phyloP scores from a whole-genome alignment of 2,329 filamentous ascomycete genomes.

The Colletotrichum endophyticum region DNA sequence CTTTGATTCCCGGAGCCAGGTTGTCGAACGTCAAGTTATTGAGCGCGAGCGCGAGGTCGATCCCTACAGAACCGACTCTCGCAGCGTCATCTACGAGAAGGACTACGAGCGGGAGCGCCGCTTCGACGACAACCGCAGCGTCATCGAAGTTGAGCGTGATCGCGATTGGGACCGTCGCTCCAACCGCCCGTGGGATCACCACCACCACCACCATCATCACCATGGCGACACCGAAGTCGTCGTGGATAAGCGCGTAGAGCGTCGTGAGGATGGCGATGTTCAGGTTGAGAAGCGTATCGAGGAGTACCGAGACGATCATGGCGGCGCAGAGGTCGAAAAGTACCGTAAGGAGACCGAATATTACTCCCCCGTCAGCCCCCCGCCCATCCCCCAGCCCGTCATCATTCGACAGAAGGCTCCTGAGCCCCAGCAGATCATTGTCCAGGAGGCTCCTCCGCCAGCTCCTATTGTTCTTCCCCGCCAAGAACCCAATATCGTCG shows the following conservation, averaged over 20 bases:
- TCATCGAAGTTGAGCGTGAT: constrained; percentile 44
- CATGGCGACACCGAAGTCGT: constrained; percentile 44
- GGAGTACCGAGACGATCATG: constrained; percentile 52
- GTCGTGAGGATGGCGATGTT: constrained; percentile 54
- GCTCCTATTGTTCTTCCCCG: constrained; percentile 56
- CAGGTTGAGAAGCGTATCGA: constrained; percentile 59
- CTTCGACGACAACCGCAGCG: constrained; percentile 23
- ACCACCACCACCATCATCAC: constrained; percentile 23
- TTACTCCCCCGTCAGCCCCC: constrained; percentile 56
- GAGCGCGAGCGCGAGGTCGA: constrained; percentile 28
- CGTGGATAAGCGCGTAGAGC: constrained; percentile 45
- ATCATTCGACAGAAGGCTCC: constrained; percentile 61
- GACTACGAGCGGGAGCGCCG: constrained; percentile 31
- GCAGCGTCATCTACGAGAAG: constrained; percentile 35
- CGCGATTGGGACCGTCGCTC: constrained; percentile 37
- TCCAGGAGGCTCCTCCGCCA: constrained; percentile 60
- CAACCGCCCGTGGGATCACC: constrained; percentile 31
- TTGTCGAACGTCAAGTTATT: constrained; percentile 24
- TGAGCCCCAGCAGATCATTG: constrained; percentile 64
- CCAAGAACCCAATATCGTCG: constrained; percentile 48
- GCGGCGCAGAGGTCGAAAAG: constrained; percentile 57
- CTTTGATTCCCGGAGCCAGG: constrained; percentile 42
- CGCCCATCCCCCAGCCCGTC: constrained; percentile 49
- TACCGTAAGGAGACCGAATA: constrained; percentile 69
- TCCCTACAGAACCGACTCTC: constrained; percentile 23